Evolutionary conservation across 768 basidiomycete genomes (phyloP).

Genomic region (Suillus hirtellus): DNA sequence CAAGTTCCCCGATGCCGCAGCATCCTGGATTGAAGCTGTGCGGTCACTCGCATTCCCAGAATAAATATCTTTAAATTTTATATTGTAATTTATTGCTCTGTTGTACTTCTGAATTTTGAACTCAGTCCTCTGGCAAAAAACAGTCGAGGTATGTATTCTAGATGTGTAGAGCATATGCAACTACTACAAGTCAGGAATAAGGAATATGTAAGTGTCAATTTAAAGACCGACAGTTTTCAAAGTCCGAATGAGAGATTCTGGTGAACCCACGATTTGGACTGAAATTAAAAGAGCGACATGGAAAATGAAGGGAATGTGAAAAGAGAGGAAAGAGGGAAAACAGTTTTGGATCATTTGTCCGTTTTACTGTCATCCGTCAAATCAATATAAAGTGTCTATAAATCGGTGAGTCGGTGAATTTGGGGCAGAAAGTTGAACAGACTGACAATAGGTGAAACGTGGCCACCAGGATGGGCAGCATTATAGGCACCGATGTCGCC

Average conservation of each 20-base stretch:
- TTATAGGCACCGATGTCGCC: constrained; percentile 46
- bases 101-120: background rate
- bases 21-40: constrained; percentile 42
- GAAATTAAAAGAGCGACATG: background rate
- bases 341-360: background rate
- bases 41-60: constrained; percentile 38
- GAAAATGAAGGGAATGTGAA: constrained; percentile 5
- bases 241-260: background rate
- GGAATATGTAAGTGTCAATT: background rate
- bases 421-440: background rate
- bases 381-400: constrained; percentile 11
- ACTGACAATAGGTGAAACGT: constrained; percentile 35
- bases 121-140: background rate
- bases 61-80: constrained; percentile 16
- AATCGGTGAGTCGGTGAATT: background rate
- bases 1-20: constrained; percentile 42
- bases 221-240: background rate
- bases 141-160: background rate
- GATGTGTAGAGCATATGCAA: background rate
- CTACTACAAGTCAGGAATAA: background rate
- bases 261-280: background rate
- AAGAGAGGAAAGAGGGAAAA: constrained; percentile 4
- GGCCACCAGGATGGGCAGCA: constrained; percentile 14
- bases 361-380: background rate
- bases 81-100: background rate